These are phyloP conservation scores for Litsea cubeba DNA, from an alignment of 164 flowering plant genomes.

Conservation along the genomic window DNA sequence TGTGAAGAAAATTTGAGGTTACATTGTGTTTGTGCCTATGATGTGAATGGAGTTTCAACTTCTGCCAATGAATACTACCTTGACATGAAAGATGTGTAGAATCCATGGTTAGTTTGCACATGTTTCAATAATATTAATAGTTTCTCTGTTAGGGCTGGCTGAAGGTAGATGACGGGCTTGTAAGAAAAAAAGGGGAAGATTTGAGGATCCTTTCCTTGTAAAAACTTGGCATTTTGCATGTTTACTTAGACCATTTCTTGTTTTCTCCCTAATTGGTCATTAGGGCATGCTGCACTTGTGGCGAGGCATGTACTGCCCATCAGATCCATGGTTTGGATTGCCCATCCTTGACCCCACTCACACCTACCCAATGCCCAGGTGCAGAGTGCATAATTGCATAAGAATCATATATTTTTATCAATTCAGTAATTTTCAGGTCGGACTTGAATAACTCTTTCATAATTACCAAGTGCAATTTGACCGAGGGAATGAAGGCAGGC, in stretches of 20 bases:
- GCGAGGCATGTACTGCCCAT: neutral
- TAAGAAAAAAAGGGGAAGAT: too few relatives aligned
- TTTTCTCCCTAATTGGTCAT: too few relatives aligned
- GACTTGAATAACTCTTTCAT: neutral
- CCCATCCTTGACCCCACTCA: neutral
- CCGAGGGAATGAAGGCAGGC: neutral
- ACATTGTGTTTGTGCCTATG: neutral
- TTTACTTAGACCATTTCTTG: too few relatives aligned
- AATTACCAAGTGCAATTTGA: neutral
- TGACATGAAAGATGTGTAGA: too few relatives aligned
- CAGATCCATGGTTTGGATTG: neutral
- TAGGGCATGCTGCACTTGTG: too few relatives aligned
- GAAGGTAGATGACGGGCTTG: too few relatives aligned
- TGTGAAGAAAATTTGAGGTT: neutral
- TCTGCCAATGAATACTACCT: neutral
- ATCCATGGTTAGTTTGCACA: too few relatives aligned
- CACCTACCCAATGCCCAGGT: neutral
- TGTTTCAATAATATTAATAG: too few relatives aligned
- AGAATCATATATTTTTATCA: neutral
- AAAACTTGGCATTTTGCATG: too few relatives aligned
- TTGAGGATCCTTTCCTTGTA: too few relatives aligned
- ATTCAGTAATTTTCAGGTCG: neutral
- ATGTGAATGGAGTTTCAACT: neutral
- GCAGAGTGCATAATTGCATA: neutral
- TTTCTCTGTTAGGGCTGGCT: too few relatives aligned